These are phyloP conservation scores for Pseudogymnoascus sp. DNA, from an alignment of 2,329 filamentous ascomycete species.

Conservation along the genomic window DNA sequence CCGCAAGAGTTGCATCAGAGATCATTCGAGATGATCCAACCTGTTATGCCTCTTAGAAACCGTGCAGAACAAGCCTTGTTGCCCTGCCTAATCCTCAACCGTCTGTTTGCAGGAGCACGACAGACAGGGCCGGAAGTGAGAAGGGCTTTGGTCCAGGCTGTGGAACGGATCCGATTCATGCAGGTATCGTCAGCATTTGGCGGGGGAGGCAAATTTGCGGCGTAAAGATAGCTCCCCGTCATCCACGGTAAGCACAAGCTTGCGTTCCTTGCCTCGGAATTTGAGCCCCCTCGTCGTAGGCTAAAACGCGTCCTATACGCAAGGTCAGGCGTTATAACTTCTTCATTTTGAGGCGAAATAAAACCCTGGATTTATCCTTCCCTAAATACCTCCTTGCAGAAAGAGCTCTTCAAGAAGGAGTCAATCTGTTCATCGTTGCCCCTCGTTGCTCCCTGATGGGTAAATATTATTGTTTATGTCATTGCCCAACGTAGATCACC, in stretches of 20 bases:
- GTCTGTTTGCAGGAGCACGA: not conserved
- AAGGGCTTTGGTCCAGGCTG: slow-evolving; percentile 4
- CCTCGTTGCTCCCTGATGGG: not conserved
- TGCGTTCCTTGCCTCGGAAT: not conserved
- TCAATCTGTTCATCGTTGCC: not conserved
- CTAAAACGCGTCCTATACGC: not conserved
- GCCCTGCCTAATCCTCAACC: not conserved
- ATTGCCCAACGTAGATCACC: slow-evolving; percentile 2
- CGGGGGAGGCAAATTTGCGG: not conserved
- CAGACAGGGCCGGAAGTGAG: not conserved
- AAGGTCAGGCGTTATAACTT: not conserved
- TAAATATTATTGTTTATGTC: slow-evolving; percentile 10
- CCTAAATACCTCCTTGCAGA: not conserved
- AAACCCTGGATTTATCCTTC: not conserved
- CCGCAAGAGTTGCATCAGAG: not conserved
- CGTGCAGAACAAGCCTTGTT: not conserved
- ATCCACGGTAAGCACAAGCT: not conserved
- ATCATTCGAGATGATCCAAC: not conserved
- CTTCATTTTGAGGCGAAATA: not conserved
- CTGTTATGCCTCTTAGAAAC: not conserved
- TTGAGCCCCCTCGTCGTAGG: not conserved
- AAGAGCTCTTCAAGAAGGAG: not conserved
- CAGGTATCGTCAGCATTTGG: slow-evolving; percentile 1
- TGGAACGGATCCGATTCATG: not conserved
- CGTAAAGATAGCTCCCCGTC: not conserved